These are phyloP conservation scores for Talaromyces borbonicus DNA, from an alignment of 495 filamentous ascomycete species.

Conservation along the genomic window DNA sequence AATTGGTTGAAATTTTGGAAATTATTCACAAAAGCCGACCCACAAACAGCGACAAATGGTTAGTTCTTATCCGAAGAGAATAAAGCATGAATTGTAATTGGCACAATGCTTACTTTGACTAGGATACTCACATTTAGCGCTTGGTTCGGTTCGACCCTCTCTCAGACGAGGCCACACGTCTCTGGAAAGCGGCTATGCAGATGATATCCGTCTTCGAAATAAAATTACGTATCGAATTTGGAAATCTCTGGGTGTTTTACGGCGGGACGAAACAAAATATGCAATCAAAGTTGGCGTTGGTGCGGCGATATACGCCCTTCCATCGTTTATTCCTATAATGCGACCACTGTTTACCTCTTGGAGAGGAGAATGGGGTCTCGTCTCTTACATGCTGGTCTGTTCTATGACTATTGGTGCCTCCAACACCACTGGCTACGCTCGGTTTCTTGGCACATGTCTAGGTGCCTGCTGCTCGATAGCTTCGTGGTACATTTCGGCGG, in stretches of 20 bases:
- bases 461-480: constrained; percentile 67
- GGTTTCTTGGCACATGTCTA: constrained; percentile 80
- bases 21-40: constrained; percentile 8
- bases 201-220: constrained; percentile 1
- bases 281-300: constrained; percentile 89
- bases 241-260: constrained; percentile 46
- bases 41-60: constrained; percentile 5
- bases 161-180: constrained; percentile 12
- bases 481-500: constrained; percentile 64
- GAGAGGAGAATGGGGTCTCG: constrained; percentile 91
- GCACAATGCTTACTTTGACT: no score
- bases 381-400: constrained; percentile 98
- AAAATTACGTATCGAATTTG: constrained; percentile 45
- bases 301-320: constrained; percentile 75
- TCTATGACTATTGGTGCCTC: constrained; percentile 94
- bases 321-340: constrained; percentile 70
- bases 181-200: constrained; percentile 2
- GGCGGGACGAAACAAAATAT: constrained; percentile 63
- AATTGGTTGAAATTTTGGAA: constrained; percentile 80
- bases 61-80: constrained; percentile 6
- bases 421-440: constrained; percentile 79
- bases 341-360: constrained; percentile 76
- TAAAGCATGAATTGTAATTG: no score
- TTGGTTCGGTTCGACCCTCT: constrained; percentile 7
- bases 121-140: constrained; percentile 8